A percentile compares a stretch with the other conserved stretches of the same genome.
These are phyloP conservation scores for Aristolochia californica DNA, from an alignment of 164 flowering plant genomes.

Conservation along the genomic window DNA sequence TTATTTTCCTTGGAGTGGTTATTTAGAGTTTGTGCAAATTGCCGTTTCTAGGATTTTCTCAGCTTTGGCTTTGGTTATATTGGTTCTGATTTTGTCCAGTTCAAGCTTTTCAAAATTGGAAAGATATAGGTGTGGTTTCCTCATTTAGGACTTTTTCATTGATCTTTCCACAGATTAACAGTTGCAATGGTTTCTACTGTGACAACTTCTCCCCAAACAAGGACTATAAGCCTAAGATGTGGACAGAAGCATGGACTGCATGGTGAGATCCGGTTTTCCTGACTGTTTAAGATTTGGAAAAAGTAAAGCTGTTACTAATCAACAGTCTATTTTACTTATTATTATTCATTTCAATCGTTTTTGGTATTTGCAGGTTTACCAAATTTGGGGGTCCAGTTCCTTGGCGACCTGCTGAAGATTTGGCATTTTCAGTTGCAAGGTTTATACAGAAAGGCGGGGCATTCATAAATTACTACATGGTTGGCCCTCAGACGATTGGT, in stretches of 20 bases:
- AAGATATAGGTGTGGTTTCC: neutral
- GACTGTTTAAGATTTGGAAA: neutral
- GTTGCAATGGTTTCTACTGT: conserved; percentile 98
- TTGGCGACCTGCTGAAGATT: conserved; percentile 79
- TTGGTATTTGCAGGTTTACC: conserved; percentile 54
- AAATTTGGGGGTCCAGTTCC: conserved; percentile 94
- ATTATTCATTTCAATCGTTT: neutral
- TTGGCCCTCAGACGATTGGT: conserved; percentile 13
- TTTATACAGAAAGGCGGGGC: conserved; percentile 95
- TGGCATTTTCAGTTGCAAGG: conserved; percentile 90
- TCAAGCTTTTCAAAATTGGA: no score
- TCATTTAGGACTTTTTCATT: neutral
- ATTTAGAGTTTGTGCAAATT: no score
- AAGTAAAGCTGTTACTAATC: neutral
- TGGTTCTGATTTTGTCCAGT: no score
- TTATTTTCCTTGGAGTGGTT: no score
- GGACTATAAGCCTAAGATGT: conserved; percentile 87
- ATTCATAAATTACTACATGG: conserved; percentile 93
- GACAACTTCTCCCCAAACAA: conserved; percentile 95
- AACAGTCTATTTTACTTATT: neutral
- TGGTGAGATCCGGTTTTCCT: conserved; percentile 40
- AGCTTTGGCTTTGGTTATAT: no score
- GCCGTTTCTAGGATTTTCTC: no score
- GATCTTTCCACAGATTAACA: conserved; percentile 49
- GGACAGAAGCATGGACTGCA: conserved; percentile 99